phyloP scores from a whole-genome alignment of 2,329 filamentous ascomycete genomes.

The Nannizziopsis barbatae region DNA sequence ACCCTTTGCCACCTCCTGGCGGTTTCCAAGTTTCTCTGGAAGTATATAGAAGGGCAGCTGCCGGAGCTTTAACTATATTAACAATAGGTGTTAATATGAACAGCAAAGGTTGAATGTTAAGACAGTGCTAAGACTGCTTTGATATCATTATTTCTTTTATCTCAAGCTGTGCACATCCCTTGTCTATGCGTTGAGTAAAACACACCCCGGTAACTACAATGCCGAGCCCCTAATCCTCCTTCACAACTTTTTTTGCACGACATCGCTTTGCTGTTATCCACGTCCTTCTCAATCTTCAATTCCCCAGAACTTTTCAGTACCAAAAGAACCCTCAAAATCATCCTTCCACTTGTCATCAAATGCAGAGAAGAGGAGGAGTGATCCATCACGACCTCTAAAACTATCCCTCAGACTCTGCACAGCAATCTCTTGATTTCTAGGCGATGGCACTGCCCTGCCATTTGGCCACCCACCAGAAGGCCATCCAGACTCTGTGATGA shows the following conservation, averaged over 20 bases:
- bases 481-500: conserved; percentile 81
- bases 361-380: conserved; percentile 63
- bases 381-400: conserved; percentile 38
- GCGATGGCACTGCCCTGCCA: conserved; percentile 55
- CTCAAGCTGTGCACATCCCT: not conserved
- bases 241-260: not conserved
- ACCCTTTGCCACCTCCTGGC: too few relatives aligned
- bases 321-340: conserved; percentile 50
- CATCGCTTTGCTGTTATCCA: not conserved
- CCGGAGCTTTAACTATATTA: too few relatives aligned
- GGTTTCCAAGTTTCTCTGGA: too few relatives aligned
- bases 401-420: conserved; percentile 51
- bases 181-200: not conserved
- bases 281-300: conserved; percentile 28
- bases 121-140: too few relatives aligned
- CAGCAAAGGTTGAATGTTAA: too few relatives aligned
- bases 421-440: conserved; percentile 55
- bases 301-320: conserved; percentile 69
- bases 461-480: conserved; percentile 58
- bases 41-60: too few relatives aligned
- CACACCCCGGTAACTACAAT: not conserved
- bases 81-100: too few relatives aligned
- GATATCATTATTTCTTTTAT: too few relatives aligned
- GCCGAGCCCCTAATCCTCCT: not conserved
- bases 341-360: conserved; percentile 74